These are phyloP conservation scores for Trebouxia sp. DNA, from an alignment of 139 green algal genomes.

Conservation along the genomic window DNA sequence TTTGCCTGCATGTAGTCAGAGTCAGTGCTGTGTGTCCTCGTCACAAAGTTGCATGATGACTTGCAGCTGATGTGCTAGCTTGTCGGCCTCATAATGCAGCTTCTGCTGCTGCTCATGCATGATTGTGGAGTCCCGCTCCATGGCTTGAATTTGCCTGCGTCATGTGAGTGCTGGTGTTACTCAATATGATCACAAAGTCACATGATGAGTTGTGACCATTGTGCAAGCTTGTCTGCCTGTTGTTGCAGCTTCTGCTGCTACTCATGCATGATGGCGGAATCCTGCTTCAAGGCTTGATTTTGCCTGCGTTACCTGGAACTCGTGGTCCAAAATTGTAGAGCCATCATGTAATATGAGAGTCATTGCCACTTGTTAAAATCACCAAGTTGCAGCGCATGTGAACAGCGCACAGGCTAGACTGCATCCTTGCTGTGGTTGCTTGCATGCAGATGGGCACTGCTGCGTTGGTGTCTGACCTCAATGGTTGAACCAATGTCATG, in stretches of 20 bases:
- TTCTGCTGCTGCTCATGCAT: neutral
- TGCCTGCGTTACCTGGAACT: neutral
- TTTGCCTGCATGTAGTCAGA: too few species aligned
- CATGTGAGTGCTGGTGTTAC: too few species aligned
- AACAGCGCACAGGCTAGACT: too few species aligned
- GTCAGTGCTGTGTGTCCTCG: too few species aligned
- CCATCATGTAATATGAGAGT: neutral
- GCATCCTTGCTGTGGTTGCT: too few species aligned
- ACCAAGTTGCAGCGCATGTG: too few species aligned
- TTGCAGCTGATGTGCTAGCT: neutral
- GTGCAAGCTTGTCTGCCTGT: neutral
- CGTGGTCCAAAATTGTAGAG: neutral
- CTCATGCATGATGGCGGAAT: neutral
- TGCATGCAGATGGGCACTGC: too few species aligned
- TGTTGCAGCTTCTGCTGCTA: neutral
- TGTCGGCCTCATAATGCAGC: neutral
- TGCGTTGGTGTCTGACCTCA: too few species aligned
- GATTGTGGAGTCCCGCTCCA: neutral
- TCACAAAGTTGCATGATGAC: too few species aligned
- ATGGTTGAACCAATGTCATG: too few species aligned
- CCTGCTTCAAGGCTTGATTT: neutral
- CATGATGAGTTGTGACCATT: neutral
- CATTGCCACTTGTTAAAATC: neutral
- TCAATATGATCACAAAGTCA: too few species aligned
- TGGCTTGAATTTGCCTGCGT: too few species aligned